Base-by-base conservation (phyloP, 2,329 filamentous ascomycete genomes). In the Xylariaceae sp. region DNA sequence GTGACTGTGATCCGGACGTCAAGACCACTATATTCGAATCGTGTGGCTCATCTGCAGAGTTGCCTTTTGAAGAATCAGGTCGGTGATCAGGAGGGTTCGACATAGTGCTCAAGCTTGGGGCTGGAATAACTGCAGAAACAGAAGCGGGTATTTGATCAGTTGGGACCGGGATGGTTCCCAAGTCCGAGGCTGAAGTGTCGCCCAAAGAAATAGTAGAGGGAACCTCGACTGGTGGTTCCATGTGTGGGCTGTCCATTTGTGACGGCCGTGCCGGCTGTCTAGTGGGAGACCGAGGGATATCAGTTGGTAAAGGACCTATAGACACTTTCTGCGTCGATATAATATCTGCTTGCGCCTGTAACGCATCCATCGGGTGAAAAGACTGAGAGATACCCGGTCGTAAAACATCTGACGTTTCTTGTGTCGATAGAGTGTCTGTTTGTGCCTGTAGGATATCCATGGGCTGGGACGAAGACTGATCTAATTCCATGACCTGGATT, bases 401-500 rank as follows among this genome's bases (percentile, higher is more conserved):
- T 3, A 37, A 41, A 23, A 54, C 50, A 41, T 51, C 34, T 13
- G 15, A n/a, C 8, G 13, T 6, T 5, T n/a, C 13, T 23, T 53
- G 9, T 51, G 34, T n/a, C 17, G 30, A 39, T 9, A 11, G 50
- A 15, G 37, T 17, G 39, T 52, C 48, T 15, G 47, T 18, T 7
- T 61, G 44, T 7, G 56, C 51, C 48, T 58, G 49, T 34, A 18
- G 49, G 57, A 35, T 52, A 53, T 52, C 61, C 1, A 52, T 47
- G 17, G 66, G 54, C 10, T 57, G 51, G 39, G 62, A 48, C 13
- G 58, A 56, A 4, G 68, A 50, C 9, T 68, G 48, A 49, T 74
- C 73, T 5, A 74, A 35, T 37, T 72, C 75, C 62, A 72, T 69
- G 34, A 75, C 77, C 65, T 78, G 76, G 39, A 71, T 73, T 44